Evolutionary conservation across 2,329 filamentous ascomycete genomes (phyloP).

Genomic region (Scortechinia acanthostroma): DNA sequence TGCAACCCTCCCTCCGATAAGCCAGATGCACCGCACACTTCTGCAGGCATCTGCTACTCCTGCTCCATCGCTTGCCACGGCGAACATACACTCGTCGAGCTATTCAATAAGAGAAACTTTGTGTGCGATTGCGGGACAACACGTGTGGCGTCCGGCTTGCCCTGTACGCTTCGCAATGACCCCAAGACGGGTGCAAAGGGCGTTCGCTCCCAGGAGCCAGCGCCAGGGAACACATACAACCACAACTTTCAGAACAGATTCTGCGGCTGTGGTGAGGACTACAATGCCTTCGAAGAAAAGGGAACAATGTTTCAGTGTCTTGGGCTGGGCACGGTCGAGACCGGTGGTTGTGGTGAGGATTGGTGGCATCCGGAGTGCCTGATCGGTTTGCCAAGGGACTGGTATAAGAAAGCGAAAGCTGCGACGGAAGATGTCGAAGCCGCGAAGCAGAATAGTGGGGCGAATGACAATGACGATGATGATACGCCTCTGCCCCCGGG

Average conservation of each 20-base stretch:
- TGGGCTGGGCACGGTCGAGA: conserved; percentile 71
- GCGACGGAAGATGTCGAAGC: conserved; percentile 17
- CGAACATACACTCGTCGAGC: conserved; percentile 87
- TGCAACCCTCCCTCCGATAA: conserved; percentile 75
- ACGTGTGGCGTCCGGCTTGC: conserved; percentile 61
- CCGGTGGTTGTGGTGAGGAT: conserved; percentile 88
- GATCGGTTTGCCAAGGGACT: neutral
- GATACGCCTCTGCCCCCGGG: conserved; percentile 42
- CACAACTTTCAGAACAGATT: conserved; percentile 92
- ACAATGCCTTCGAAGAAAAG: conserved; percentile 81
- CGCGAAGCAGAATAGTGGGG: conserved; percentile 6
- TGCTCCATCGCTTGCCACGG: conserved; percentile 96
- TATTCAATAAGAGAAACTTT: conserved; percentile 92
- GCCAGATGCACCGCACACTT: conserved; percentile 52
- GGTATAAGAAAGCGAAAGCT: conserved; percentile 3
- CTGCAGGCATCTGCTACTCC: conserved; percentile 88
- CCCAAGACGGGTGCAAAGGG: conserved; percentile 65
- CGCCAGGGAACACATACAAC: conserved; percentile 78
- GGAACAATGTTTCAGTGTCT: conserved; percentile 98
- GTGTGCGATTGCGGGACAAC: conserved; percentile 93
- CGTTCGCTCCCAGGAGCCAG: conserved; percentile 70
- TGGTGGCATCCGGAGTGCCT: conserved; percentile 81
- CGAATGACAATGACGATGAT: conserved; percentile 14
- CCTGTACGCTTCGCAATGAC: conserved; percentile 72
- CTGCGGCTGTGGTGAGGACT: conserved; percentile 81